Conservation (phyloP, 2,329 filamentous ascomycete species). For the Xylaria hypoxylon region DNA sequence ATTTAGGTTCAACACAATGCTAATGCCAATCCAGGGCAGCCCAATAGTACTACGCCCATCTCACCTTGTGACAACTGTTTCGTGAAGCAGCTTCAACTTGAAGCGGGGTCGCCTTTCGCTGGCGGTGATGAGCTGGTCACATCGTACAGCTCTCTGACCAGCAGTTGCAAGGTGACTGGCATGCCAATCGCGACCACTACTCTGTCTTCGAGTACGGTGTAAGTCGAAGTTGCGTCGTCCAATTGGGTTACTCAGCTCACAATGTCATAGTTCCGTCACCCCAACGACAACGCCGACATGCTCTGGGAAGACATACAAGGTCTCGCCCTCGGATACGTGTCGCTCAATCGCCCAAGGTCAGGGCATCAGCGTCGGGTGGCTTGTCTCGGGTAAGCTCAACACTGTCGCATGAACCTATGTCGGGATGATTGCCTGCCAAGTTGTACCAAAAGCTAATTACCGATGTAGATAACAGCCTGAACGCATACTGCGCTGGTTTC, state of each 20-base stretch:
- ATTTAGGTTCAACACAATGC: too few relatives aligned
- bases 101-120: neutral
- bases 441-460: too few relatives aligned
- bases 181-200: neutral
- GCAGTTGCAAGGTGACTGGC: neutral
- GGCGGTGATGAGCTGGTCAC: neutral
- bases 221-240: too few relatives aligned
- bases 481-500: slow-evolving; percentile 20
- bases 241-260: too few relatives aligned
- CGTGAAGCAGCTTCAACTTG: neutral
- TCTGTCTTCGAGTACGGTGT: neutral
- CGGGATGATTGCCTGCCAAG: too few relatives aligned
- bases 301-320: slow-evolving; percentile 13
- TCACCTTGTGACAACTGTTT: neutral
- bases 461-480: slow-evolving; percentile 10
- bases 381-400: slow-evolving; percentile 7
- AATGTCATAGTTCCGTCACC: too few relatives aligned
- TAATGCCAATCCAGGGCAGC: neutral
- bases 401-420: neutral
- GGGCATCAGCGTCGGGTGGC: slow-evolving; percentile 5
- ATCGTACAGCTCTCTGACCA: neutral
- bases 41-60: neutral
- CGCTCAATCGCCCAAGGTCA: slow-evolving; percentile 7
- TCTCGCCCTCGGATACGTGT: slow-evolving; percentile 1
- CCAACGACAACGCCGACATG: neutral